phyloP scores from a whole-genome alignment of 2,329 filamentous ascomycete species.

The Zymoseptoria tritici region DNA sequence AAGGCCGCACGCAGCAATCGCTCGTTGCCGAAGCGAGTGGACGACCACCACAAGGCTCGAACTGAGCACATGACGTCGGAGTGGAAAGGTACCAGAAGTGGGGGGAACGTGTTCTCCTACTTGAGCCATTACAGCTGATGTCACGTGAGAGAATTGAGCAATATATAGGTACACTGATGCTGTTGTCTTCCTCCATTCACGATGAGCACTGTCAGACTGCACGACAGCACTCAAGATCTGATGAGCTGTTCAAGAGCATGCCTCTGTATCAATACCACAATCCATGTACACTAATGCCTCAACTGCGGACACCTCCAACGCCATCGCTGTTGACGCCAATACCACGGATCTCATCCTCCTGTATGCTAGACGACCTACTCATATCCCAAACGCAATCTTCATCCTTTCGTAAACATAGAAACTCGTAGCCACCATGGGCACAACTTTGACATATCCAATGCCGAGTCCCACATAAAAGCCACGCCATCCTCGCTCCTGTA shows the following conservation, averaged over 20 bases:
- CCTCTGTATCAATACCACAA: too few species aligned
- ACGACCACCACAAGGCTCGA: conserved; percentile 48
- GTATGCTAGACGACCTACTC: conserved; percentile 1
- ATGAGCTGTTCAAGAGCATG: too few species aligned
- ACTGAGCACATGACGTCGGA: conserved; percentile 40
- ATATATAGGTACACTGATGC: too few species aligned
- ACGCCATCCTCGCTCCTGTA: conserved; percentile 62
- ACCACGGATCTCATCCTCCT: background rate
- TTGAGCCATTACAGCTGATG: conserved; percentile 30
- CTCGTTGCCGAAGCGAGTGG: conserved; percentile 50
- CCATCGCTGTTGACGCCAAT: too few species aligned
- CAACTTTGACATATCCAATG: conserved; percentile 90
- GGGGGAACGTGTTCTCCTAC: conserved; percentile 19
- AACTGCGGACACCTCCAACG: too few species aligned
- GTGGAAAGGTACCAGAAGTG: conserved; percentile 16
- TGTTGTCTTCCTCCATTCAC: too few species aligned
- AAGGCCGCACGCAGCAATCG: conserved; percentile 44
- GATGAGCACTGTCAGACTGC: too few species aligned
- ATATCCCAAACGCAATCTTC: conserved; percentile 49
- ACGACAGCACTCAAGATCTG: too few species aligned
- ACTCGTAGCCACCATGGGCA: conserved; percentile 74
- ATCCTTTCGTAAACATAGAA: conserved; percentile 62
- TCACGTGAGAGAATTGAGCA: too few species aligned
- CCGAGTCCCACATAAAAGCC: conserved; percentile 91
- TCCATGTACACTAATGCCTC: too few species aligned